A percentile compares a stretch with the other conserved stretches of the same genome.
phyloP scores from a whole-genome alignment of 768 basidiomycete species.

The Macrolepiota fuliginosa region DNA sequence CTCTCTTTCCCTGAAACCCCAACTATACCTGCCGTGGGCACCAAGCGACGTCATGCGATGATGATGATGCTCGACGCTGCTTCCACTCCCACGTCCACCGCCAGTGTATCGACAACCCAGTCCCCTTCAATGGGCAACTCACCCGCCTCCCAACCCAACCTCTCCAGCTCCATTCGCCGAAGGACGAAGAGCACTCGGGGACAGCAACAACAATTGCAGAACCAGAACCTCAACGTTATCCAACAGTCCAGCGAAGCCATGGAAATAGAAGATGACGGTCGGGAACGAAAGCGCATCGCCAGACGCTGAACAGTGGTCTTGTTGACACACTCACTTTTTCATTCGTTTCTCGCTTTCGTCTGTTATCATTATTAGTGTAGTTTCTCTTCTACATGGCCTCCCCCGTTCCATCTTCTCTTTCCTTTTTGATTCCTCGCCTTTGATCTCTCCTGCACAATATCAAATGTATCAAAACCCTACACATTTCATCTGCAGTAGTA shows the following conservation, averaged over 20 bases:
- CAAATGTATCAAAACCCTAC: constrained; percentile 9
- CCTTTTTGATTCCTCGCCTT: background rate
- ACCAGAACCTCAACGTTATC: constrained; percentile 35
- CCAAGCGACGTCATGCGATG: constrained; percentile 74
- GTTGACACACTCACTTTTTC: background rate
- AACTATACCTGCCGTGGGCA: constrained; percentile 48
- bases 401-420: background rate
- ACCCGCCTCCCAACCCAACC: constrained; percentile 22
- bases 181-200: constrained; percentile 52
- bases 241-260: constrained; percentile 48
- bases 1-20: constrained; percentile 35
- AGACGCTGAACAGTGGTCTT: constrained; percentile 43
- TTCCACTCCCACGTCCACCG: constrained; percentile 33
- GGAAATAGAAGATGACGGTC: constrained; percentile 74
- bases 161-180: constrained; percentile 31
- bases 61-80: constrained; percentile 74
- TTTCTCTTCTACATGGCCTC: background rate
- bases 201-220: constrained; percentile 33
- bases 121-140: constrained; percentile 17
- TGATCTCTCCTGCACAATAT: background rate
- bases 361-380: constrained; percentile 12
- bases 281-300: constrained; percentile 73
- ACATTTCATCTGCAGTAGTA: constrained; percentile 12
- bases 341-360: background rate
- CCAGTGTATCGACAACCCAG: constrained; percentile 35